phyloP scores from a whole-genome alignment of 208 protist genomes.

The Leishmania aethiopica region DNA sequence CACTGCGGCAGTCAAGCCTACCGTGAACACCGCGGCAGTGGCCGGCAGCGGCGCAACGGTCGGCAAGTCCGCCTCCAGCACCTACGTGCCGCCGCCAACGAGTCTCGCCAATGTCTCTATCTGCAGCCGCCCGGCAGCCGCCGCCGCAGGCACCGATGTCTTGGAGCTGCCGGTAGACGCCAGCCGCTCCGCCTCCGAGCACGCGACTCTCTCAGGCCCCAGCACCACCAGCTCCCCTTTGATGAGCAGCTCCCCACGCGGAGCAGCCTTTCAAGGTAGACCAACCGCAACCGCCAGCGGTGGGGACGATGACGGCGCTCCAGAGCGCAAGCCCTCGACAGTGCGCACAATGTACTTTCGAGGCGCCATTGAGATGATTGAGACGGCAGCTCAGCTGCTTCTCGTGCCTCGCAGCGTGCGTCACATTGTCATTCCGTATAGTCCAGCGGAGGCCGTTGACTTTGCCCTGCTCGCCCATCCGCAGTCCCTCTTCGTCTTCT shows the following conservation, averaged over 20 bases:
- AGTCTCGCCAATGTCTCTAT: constrained; percentile 68
- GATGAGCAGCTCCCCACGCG: not conserved
- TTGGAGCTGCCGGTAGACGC: constrained; percentile 33
- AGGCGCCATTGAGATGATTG: constrained; percentile 73
- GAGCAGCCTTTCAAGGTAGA: constrained; percentile 1
- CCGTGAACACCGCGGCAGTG: constrained; percentile 21
- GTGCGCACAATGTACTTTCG: constrained; percentile 66
- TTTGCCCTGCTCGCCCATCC: constrained; percentile 74
- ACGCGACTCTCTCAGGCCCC: not conserved
- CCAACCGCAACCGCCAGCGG: not conserved
- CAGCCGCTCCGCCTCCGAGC: constrained; percentile 7
- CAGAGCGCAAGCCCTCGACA: constrained; percentile 32
- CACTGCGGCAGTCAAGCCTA: constrained; percentile 23
- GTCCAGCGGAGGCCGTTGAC: constrained; percentile 79
- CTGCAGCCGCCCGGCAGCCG: constrained; percentile 67
- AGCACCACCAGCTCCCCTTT: constrained; percentile 20
- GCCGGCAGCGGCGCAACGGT: constrained; percentile 12
- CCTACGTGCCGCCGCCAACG: constrained; percentile 37
- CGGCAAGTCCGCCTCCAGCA: constrained; percentile 22
- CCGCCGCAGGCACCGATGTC: constrained; percentile 59
- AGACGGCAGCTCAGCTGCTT: constrained; percentile 63
- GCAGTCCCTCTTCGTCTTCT: constrained; percentile 86
- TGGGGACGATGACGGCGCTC: constrained; percentile 15
- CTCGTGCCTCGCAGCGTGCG: constrained; percentile 37
- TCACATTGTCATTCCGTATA: constrained; percentile 57